Base-by-base conservation (phyloP, 805 yeast species). In the Pichia exigua region DNA sequence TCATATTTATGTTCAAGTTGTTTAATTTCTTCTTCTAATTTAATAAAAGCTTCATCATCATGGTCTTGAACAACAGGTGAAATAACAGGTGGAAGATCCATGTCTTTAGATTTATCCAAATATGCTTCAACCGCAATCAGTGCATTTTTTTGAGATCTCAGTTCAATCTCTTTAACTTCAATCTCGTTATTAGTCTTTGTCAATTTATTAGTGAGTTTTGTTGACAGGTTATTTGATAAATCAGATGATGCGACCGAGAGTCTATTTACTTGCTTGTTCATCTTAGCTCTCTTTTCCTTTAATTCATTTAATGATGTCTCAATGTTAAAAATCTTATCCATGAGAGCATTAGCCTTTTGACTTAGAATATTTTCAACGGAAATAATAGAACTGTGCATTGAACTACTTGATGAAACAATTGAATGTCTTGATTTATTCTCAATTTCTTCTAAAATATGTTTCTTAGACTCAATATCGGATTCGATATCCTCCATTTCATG, bases 91-190 rank as follows among this genome's bases (percentile, higher is more conserved):
- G 57, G 45, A 15, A 53, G 44, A 12, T 46, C 22, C 48, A 56
- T 41, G 18, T 39, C 43, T 45, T 50, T 45, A 1, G 58, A 51
- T 17, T 55, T 48, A 2, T 43, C 40, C 15, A 58, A 49, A 49
- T 58, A 57, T 8, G 54, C 53, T n/a, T 47, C 30, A 15, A 58
- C 54, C 6, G 57, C 59, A 22, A n/a, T 26, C 4, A 57, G 40
- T 2, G 59, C 59, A 43, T 53, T 55, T 22, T 43, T 43, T 44
- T 58, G 56, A 1, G 53, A 53, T 26, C 22, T 24, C 28, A 56
- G 22, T 39, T 53, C 59, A 41, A 51, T 45, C 18, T 42, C 40
- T 17, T 55, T 50, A 10, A 52, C 40, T 21, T 58, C 59, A 27
- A 57, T 42, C 17, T 51, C 50, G 20, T 48, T 52, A 13, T 50